Evolutionary conservation across 2,329 filamentous ascomycete genomes (phyloP), one percentile per base, ranked within the genome.

Genomic region (Fusarium stilboides): DNA sequence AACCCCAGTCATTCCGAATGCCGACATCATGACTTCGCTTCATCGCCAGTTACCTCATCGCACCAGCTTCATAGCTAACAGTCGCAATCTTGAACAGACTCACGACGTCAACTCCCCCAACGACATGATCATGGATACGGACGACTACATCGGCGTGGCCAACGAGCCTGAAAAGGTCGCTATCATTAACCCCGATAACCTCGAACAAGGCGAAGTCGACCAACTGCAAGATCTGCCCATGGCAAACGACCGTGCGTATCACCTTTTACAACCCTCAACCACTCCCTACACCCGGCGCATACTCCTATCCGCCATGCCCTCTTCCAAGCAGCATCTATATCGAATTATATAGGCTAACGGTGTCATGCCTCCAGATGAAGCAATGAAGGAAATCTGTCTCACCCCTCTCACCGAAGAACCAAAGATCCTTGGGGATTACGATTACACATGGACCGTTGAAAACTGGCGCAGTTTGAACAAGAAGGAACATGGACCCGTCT

Each of bases 401-500:
- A 89, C 90, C 13, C 89, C 91, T 56, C 83, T 94, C 47, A 73
- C 83, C 65, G 90, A 94, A 71, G 94, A 97, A 71, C 89, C 94
- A 68, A 92, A 94, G 76, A 91, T 91, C 34, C 86, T 95, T 68
- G 91, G 91, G 55, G 93, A 97, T 77, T 86, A 86, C 40, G 82
- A 91, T 73, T 80, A 92, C 80, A 97, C 94, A 75, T 99, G 96
- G 96, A 89, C 92, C 31, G 93, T 99, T 65, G 87, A 92, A 73
- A 87, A 92, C 66, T 99, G 95, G 94, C 87, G 92, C 69, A 86
- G 83, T 37, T 81, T 97, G 72, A 84, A 86, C 17, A 92, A 93
- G 81, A 94, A 92, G 77, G 91, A 96, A 75, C 94, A 97, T 83
- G 94, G 96, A 3, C 96, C 96, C 4, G 79, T 91, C 60, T 99